These are phyloP conservation scores for Sporisorium reilianum DNA, from an alignment of 1,284 basidiomycete genomes.

Conservation along the genomic window DNA sequence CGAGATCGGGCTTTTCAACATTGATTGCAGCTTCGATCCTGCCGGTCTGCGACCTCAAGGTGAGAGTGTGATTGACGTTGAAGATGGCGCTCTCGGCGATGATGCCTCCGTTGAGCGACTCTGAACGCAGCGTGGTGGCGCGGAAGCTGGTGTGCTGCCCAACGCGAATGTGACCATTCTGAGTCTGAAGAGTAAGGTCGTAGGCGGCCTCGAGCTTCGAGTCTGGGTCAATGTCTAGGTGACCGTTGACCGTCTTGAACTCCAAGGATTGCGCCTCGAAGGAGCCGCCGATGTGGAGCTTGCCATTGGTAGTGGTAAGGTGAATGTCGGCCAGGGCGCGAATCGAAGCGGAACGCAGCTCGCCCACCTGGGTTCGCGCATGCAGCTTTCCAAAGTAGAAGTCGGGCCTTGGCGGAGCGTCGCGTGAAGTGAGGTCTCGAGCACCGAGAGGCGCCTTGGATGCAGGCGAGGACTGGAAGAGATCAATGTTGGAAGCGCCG, in stretches of 20 bases:
- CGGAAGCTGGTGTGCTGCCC: constrained; percentile 37
- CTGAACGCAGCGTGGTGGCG: constrained; percentile 40
- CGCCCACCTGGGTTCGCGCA: constrained; percentile 44
- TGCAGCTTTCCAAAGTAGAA: constrained; percentile 52
- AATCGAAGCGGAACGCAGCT: constrained; percentile 37
- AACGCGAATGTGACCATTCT: constrained; percentile 44
- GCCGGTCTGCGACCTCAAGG: constrained; percentile 35
- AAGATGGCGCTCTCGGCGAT: constrained; percentile 38
- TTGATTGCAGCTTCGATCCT: constrained; percentile 46
- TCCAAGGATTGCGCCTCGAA: constrained; percentile 41
- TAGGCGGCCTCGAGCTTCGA: constrained; percentile 37
- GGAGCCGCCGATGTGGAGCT: constrained; percentile 38
- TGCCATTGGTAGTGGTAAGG: constrained; percentile 47
- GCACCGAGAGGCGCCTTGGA: neutral
- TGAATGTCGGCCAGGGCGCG: constrained; percentile 48
- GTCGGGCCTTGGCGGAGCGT: constrained; percentile 16
- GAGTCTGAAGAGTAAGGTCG: constrained; percentile 41
- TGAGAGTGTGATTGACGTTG: constrained; percentile 55
- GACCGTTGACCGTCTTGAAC: constrained; percentile 43
- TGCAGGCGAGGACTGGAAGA: constrained; percentile 22
- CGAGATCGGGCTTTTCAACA: constrained; percentile 44
- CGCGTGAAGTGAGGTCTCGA: constrained; percentile 5
- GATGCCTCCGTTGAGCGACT: constrained; percentile 47
- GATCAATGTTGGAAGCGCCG: constrained; percentile 45
- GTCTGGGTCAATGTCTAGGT: constrained; percentile 34